phyloP scores from a whole-genome alignment of 768 basidiomycete genomes.

The Russula griseocarnosa region DNA sequence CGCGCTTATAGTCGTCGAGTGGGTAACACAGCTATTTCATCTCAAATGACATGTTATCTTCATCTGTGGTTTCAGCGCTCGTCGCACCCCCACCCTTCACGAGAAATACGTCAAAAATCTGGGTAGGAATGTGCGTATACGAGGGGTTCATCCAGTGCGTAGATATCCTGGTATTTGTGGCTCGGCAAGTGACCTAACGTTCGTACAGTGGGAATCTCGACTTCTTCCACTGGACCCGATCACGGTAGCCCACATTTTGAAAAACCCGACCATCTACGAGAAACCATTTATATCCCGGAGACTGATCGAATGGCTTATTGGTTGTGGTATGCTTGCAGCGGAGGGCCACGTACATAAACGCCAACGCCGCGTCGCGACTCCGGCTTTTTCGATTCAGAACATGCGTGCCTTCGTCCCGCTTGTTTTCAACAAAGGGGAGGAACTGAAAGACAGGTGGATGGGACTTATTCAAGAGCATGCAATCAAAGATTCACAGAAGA shows the following conservation, averaged over 20 bases:
- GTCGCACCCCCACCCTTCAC: conserved; percentile 19
- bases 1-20: conserved; percentile 10
- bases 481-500: conserved; percentile 24
- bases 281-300: conserved; percentile 80
- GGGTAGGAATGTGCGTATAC: conserved; percentile 66
- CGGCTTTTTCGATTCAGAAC: conserved; percentile 79
- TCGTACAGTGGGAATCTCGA: conserved; percentile 65
- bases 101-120: conserved; percentile 51
- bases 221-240: conserved; percentile 78
- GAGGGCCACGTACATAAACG: conserved; percentile 77
- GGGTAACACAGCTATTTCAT: not conserved
- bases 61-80: conserved; percentile 11
- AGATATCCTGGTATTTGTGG: not conserved
- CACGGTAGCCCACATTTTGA: conserved; percentile 69
- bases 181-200: not conserved
- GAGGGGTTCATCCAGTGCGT: conserved; percentile 66
- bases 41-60: not conserved
- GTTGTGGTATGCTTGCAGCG: conserved; percentile 76
- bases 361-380: conserved; percentile 70
- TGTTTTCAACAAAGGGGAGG: conserved; percentile 61
- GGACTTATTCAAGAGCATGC: conserved; percentile 42
- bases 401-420: conserved; percentile 67
- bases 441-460: conserved; percentile 60
- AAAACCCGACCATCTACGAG: conserved; percentile 67
- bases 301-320: conserved; percentile 73